Evolutionary conservation across 2,329 filamentous ascomycete genomes (phyloP).

Genomic region (Talaromyces sp.): DNA sequence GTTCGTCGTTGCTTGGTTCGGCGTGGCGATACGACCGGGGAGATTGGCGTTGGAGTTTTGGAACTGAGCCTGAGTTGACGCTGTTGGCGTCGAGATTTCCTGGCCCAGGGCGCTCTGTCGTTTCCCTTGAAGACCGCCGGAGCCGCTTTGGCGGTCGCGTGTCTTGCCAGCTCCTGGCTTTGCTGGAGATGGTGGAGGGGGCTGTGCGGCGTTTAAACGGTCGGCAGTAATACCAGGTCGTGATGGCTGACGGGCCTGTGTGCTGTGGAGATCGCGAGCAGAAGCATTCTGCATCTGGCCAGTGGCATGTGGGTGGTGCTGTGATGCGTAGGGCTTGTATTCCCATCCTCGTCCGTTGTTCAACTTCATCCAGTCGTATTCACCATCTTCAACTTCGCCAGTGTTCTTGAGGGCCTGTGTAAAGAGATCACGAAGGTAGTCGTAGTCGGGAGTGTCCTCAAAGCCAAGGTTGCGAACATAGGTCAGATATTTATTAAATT

Average conservation of each 20-base stretch:
- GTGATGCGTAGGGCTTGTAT: constrained; percentile 65
- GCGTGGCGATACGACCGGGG: constrained; percentile 57
- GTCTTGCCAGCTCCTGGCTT: constrained; percentile 72
- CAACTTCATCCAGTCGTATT: constrained; percentile 99
- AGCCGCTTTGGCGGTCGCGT: constrained; percentile 70
- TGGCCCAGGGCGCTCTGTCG: constrained; percentile 59
- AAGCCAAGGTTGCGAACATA: constrained; percentile 98
- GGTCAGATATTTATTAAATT: constrained; percentile 95
- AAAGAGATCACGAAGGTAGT: constrained; percentile 93
- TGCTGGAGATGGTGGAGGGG: constrained; percentile 78
- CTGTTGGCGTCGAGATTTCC: constrained; percentile 78
- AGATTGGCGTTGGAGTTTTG: constrained; percentile 92
- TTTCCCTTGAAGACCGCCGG: constrained; percentile 69
- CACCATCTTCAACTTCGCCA: constrained; percentile 92
- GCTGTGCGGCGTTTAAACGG: constrained; percentile 92
- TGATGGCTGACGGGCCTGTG: constrained; percentile 56
- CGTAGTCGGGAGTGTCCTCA: constrained; percentile 97
- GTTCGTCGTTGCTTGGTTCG: constrained; percentile 53
- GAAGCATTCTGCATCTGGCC: constrained; percentile 77
- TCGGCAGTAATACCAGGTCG: constrained; percentile 68
- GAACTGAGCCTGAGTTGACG: constrained; percentile 92
- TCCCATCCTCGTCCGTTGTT: constrained; percentile 93
- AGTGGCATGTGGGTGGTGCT: constrained; percentile 69
- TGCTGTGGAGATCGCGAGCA: constrained; percentile 77
- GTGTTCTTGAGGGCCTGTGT: constrained; percentile 93